Percentiles rank a stretch among this genome's conserved stretches.
phyloP scores from a whole-genome alignment of 306 rosid genomes.

The Ceratonia siliqua region DNA sequence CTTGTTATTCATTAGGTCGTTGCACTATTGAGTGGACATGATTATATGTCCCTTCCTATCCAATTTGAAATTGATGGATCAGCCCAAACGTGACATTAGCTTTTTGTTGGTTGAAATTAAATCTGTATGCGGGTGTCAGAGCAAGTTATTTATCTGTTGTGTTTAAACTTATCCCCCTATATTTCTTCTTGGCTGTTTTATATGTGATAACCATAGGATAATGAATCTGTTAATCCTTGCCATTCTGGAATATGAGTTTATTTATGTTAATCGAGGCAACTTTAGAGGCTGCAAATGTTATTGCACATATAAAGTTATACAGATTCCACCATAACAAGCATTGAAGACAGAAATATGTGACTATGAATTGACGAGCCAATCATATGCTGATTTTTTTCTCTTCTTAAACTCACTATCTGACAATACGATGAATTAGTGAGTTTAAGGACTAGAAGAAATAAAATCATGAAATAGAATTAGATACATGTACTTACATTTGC shows the following conservation, averaged over 20 bases:
- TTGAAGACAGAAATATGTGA: neutral
- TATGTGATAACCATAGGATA: neutral
- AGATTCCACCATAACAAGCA: neutral
- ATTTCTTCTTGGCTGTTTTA: neutral
- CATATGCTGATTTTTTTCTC: neutral
- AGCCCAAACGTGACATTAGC: neutral
- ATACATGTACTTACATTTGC: neutral
- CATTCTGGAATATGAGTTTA: neutral
- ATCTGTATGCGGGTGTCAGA: neutral
- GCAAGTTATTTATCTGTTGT: neutral
- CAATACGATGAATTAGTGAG: neutral
- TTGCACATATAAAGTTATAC: neutral
- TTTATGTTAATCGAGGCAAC: neutral
- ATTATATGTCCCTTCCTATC: neutral
- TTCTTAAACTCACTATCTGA: neutral
- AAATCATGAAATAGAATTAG: constrained; percentile 8
- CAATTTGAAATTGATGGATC: neutral
- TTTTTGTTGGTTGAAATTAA: neutral
- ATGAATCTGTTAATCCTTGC: neutral
- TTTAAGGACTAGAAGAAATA: neutral
- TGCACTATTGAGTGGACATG: neutral
- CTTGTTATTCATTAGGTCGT: neutral
- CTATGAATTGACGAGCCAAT: neutral
- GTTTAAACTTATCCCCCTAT: neutral
- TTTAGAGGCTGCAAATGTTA: neutral